Evolutionary conservation across 2,329 filamentous ascomycete genomes (phyloP), one percentile per base, ranked within the genome.

Genomic region (Botryotinia convoluta): DNA sequence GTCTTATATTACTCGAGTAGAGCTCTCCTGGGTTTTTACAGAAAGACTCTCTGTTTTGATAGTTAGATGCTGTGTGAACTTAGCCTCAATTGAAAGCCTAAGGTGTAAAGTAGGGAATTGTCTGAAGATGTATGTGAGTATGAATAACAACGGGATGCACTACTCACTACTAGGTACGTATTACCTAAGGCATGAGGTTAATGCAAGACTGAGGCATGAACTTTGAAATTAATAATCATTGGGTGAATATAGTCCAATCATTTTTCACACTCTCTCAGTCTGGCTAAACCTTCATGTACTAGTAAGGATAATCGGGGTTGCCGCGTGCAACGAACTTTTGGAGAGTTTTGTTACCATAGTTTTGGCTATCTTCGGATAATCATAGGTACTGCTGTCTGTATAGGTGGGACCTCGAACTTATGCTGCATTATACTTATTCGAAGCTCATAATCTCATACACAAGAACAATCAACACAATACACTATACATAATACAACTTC

Each of bases 181-280:
- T 1, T 51, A n/a, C 32, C 26, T 29, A 63, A 48, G 29, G 44
- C 22, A 37, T 18, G 51, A 39, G 14, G 29, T 12, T 7, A 8
- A 57, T 42, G 48, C 48, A 69, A 44, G 65, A n/a, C 65, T 69
- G 65, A 57, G 65, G 65, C 26, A 37, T 32, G 48, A 37, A 9
- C 14, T 26, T 18, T 14, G 16, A 16, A 16, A 29, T 29, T 54
- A 29, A 29, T 57, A 57, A 57, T 7, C n/a, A 29, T 2, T 29
- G 12, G 26, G 3, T 29, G 14, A 29, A 18, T 29, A 8, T 29
- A n/a, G 14, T 54, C 26, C 26, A 54, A 54, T 54, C 51, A 54
- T 29, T 54, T 14, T 1, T 8, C 22, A 8, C 51, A 8, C 20
- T 61, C 16, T 39, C 59, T 9, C 14, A 16, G 4, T 39, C n/a